phyloP scores from a whole-genome alignment of 176 grass and related monocot species.

The Carex myosuroides region DNA sequence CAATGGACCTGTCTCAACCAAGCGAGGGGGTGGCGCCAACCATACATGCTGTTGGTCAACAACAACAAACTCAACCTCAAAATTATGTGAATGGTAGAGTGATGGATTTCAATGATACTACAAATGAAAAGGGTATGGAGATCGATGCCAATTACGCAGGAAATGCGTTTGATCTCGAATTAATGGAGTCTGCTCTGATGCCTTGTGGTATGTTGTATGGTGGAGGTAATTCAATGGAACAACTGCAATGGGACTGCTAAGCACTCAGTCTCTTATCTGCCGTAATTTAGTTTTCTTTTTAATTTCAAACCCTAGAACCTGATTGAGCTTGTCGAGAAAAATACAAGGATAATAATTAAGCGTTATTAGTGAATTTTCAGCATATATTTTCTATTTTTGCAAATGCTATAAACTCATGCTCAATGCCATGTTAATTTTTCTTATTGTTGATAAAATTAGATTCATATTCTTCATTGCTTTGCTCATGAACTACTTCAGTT shows the following conservation, averaged over 20 bases:
- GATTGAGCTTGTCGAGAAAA: not conserved
- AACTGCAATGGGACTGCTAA: slow-evolving; percentile 92
- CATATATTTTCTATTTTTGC: slow-evolving; percentile 7
- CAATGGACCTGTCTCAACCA: slow-evolving; percentile 17
- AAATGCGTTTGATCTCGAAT: slow-evolving; percentile 57
- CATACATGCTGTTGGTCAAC: slow-evolving; percentile 25
- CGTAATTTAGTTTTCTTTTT: slow-evolving; percentile 30
- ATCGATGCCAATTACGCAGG: slow-evolving; percentile 55
- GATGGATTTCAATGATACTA: slow-evolving; percentile 6
- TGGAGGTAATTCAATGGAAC: slow-evolving; percentile 52
- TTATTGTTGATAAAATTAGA: not conserved
- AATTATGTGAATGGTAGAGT: slow-evolving; percentile 12
- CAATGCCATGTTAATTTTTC: not conserved
- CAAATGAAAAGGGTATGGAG: slow-evolving; percentile 40
- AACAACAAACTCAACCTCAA: slow-evolving; percentile 29
- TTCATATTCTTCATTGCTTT: not conserved
- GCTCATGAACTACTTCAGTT: not conserved
- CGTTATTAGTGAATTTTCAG: not conserved
- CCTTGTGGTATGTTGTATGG: slow-evolving; percentile 53
- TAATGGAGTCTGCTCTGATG: slow-evolving; percentile 60
- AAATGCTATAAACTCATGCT: not conserved
- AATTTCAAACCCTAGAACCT: slow-evolving; percentile 29
- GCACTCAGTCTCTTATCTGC: slow-evolving; percentile 18
- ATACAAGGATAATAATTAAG: not conserved
- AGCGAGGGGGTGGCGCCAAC: not conserved